A percentile compares a stretch with the other conserved stretches of the same genome.
Conservation (phyloP, 2,329 filamentous ascomycete species). For the Phialophora macrospora region DNA sequence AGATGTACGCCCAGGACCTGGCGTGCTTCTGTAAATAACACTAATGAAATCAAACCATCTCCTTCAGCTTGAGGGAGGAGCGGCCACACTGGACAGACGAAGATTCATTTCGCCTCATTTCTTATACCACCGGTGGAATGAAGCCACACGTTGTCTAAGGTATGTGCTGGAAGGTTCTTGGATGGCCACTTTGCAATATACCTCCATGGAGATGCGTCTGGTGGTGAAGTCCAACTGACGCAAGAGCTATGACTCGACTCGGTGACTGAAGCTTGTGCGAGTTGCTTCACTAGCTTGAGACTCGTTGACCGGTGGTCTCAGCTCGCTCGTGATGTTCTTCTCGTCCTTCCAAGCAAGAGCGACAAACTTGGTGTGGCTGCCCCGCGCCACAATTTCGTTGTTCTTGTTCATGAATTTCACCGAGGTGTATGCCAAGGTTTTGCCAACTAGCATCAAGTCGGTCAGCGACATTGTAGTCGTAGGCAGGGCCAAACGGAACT, state of each 20-base stretch:
- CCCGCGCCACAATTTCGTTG: conserved; percentile 65
- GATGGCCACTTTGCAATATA: neutral
- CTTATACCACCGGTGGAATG: neutral
- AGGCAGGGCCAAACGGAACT: neutral
- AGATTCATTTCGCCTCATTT: neutral
- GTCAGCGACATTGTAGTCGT: neutral
- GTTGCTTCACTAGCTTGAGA: conserved; percentile 32
- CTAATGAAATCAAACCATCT: neutral
- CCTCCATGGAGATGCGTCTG: neutral
- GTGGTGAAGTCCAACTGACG: neutral
- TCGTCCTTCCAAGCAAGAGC: conserved; percentile 66
- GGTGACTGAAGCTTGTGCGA: conserved; percentile 23
- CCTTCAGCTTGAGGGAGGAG: neutral
- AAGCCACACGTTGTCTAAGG: neutral
- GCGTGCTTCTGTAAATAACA: neutral
- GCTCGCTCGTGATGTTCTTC: conserved; percentile 64
- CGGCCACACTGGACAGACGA: neutral
- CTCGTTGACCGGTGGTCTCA: conserved; percentile 49
- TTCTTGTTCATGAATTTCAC: conserved; percentile 65
- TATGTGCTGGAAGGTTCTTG: neutral
- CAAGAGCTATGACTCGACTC: conserved; percentile 2
- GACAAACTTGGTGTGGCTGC: conserved; percentile 71
- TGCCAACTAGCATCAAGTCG: conserved; percentile 57
- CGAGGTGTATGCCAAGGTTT: conserved; percentile 67
- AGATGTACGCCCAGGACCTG: neutral